phyloP scores from a whole-genome alignment of 2,329 filamentous ascomycete species.

The Aspergillus fructus region DNA sequence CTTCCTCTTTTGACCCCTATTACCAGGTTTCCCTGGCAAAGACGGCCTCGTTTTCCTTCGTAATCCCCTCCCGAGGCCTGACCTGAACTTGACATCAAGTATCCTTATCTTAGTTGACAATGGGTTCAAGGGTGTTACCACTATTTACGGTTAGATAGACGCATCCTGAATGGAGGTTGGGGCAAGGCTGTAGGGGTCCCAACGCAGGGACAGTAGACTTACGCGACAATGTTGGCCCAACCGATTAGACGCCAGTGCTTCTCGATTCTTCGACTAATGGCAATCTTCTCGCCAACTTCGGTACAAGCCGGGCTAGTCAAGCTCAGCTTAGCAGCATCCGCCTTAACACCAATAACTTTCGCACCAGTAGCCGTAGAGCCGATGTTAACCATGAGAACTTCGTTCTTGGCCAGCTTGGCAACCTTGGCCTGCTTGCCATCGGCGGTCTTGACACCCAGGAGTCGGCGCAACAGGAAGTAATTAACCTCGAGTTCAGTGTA shows the following conservation, averaged over 20 bases:
- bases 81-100: slow-evolving; percentile 14
- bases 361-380: slow-evolving; percentile 95
- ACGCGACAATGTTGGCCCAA: slow-evolving; percentile 75
- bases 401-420: slow-evolving; percentile 95
- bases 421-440: slow-evolving; percentile 99
- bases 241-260: slow-evolving; percentile 98
- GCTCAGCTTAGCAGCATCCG: slow-evolving; percentile 92
- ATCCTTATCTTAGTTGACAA: slow-evolving; percentile 35
- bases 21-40: slow-evolving; percentile 20
- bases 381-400: slow-evolving; percentile 99
- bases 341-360: slow-evolving; percentile 95
- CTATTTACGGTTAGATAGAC: slow-evolving; percentile 25
- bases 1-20: slow-evolving; percentile 17
- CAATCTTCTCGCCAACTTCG: slow-evolving; percentile 97
- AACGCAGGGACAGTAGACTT: slow-evolving; percentile 28
- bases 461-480: slow-evolving; percentile 93
- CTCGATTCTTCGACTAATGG: slow-evolving; percentile 91
- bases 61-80: slow-evolving; percentile 14
- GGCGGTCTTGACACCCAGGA: slow-evolving; percentile 94
- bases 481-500: slow-evolving; percentile 99
- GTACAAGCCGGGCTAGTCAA: slow-evolving; percentile 94
- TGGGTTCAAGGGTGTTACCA: slow-evolving; percentile 49
- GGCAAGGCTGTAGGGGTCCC: background rate
- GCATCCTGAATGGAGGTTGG: background rate
- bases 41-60: slow-evolving; percentile 14